phyloP scores from a whole-genome alignment of 2,329 filamentous ascomycete species.

The Teratosphaeria gauchensis region DNA sequence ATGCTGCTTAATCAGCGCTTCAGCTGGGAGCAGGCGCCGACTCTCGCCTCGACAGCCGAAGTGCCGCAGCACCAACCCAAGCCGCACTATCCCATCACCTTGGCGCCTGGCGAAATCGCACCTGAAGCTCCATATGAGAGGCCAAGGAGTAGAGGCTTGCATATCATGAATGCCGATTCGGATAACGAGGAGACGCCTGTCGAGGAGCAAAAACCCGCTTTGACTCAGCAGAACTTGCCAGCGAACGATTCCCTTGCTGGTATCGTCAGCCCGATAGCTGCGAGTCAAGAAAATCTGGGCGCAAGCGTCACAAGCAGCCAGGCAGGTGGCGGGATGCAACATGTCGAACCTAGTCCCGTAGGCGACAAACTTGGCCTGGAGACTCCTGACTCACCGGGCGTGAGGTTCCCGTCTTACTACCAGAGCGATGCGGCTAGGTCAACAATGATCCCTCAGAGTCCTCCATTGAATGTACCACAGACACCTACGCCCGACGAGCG shows the following conservation, averaged over 20 bases:
- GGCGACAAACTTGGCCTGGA: conserved; percentile 5
- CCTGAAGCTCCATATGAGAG: conserved; percentile 23
- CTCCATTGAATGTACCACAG: background rate
- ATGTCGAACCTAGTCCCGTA: conserved; percentile 16
- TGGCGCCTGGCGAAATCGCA: conserved; percentile 13
- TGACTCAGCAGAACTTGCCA: background rate
- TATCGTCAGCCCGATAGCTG: conserved; percentile 12
- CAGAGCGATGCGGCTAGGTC: conserved; percentile 2
- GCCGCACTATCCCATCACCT: background rate
- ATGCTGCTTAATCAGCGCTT: conserved; percentile 25
- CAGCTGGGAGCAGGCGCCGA: conserved; percentile 24
- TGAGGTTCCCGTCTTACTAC: conserved; percentile 3
- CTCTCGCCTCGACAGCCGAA: background rate
- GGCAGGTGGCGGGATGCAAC: conserved; percentile 8
- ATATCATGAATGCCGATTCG: conserved; percentile 34
- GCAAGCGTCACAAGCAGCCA: background rate
- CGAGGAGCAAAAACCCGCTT: conserved; percentile 7
- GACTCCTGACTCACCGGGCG: background rate
- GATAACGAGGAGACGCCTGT: conserved; percentile 15
- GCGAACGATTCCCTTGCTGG: background rate
- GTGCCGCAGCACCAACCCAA: background rate
- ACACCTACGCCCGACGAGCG: background rate
- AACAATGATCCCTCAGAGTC: background rate
- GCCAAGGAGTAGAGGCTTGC: conserved; percentile 26
- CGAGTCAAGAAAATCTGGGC: conserved; percentile 12